Conservation (phyloP, 495 filamentous ascomycete genomes). For the Neurospora sp. region DNA sequence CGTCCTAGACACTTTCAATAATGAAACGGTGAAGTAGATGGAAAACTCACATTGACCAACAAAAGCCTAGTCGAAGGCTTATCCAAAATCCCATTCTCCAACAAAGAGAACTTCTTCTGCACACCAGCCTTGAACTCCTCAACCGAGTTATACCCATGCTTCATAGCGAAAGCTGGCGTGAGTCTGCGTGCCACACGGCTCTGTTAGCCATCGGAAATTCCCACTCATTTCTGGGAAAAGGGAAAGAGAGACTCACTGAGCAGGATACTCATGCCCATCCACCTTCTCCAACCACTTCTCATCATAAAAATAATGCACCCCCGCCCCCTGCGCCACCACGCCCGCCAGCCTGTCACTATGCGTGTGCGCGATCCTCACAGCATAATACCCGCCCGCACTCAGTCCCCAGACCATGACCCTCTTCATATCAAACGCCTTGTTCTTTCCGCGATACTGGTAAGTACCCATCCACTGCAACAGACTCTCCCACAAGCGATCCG, state of each 20-base stretch:
- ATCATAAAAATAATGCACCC: slow-evolving; percentile 57
- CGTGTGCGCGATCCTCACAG: slow-evolving; percentile 62
- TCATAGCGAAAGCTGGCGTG: slow-evolving; percentile 54
- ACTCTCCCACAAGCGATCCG: slow-evolving; percentile 52
- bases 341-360: slow-evolving; percentile 50
- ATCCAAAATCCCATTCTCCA: slow-evolving; percentile 59
- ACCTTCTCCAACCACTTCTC: slow-evolving; percentile 53
- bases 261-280: slow-evolving; percentile 72
- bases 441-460: not conserved
- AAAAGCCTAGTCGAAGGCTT: slow-evolving; percentile 53
- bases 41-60: slow-evolving; percentile 51
- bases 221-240: not conserved
- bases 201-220: not conserved
- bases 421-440: slow-evolving; percentile 45
- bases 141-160: slow-evolving; percentile 54
- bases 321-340: slow-evolving; percentile 61
- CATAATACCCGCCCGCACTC: slow-evolving; percentile 69
- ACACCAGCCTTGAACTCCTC: slow-evolving; percentile 51
- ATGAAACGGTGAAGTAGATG: not conserved
- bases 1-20: too few relatives aligned
- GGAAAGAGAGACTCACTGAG: slow-evolving; percentile 38
- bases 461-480: slow-evolving; percentile 55
- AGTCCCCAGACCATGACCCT: slow-evolving; percentile 62
- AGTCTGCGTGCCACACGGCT: slow-evolving; percentile 29
- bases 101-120: slow-evolving; percentile 60